These are phyloP conservation scores for Mycena albidolilacea DNA, from an alignment of 768 basidiomycete species.

Conservation along the genomic window DNA sequence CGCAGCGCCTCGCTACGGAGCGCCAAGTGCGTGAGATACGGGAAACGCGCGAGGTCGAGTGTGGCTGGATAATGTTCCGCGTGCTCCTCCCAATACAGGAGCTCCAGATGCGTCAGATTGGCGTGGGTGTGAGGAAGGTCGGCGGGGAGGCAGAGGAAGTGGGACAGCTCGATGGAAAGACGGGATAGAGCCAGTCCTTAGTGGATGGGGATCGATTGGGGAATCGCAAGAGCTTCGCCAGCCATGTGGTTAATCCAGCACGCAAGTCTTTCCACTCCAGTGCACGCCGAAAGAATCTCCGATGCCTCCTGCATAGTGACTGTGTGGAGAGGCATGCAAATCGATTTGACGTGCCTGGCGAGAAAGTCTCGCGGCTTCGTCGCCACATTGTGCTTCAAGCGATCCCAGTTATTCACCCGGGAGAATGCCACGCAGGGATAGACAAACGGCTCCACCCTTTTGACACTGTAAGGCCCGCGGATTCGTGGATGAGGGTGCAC, in stretches of 20 bases:
- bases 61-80: background rate
- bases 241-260: conserved; percentile 1
- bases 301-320: background rate
- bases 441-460: conserved; percentile 12
- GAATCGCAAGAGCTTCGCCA: background rate
- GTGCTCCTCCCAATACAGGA: background rate
- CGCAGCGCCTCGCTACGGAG: background rate
- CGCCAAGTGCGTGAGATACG: conserved; percentile 2
- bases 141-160: conserved; percentile 24
- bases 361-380: conserved; percentile 16
- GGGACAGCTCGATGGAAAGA: conserved; percentile 21
- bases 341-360: background rate
- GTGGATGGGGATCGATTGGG: background rate
- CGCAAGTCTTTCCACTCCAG: conserved; percentile 3
- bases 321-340: conserved; percentile 5
- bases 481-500: too few species aligned
- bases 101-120: conserved; percentile 19
- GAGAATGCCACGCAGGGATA: background rate
- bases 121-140: background rate
- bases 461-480: too few species aligned
- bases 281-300: conserved; percentile 8
- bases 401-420: conserved; percentile 7
- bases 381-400: background rate
- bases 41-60: background rate
- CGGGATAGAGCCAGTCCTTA: background rate